These are phyloP conservation scores for Termitomyces sp. DNA, from an alignment of 768 basidiomycete genomes.

Conservation along the genomic window DNA sequence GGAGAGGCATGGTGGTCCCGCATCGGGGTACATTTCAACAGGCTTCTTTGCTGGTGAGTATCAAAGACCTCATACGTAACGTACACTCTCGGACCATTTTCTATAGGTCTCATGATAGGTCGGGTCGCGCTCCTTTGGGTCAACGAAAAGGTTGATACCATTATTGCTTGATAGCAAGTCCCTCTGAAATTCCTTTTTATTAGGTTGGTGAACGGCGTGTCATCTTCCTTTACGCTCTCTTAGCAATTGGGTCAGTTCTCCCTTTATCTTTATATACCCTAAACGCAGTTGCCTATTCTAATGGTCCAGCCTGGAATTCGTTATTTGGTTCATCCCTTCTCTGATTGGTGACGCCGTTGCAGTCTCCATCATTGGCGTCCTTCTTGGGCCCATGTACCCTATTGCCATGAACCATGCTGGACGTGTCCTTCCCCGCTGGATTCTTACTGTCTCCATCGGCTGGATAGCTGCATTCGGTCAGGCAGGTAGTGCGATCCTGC, in stretches of 20 bases:
- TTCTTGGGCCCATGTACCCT: conserved; percentile 76
- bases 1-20: conserved; percentile 30
- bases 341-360: conserved; percentile 61
- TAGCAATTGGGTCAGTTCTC: conserved; percentile 41
- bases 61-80: neutral
- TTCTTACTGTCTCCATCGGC: conserved; percentile 60
- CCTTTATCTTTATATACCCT: neutral
- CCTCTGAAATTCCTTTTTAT: neutral
- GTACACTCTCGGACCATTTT: neutral
- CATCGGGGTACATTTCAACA: conserved; percentile 24
- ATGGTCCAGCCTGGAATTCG: conserved; percentile 47
- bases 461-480: conserved; percentile 70
- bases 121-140: conserved; percentile 51
- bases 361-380: conserved; percentile 57
- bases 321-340: conserved; percentile 67
- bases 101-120: conserved; percentile 50
- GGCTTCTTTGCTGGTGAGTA: conserved; percentile 22
- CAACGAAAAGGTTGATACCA: conserved; percentile 37
- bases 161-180: neutral
- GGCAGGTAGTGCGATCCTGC: conserved; percentile 66
- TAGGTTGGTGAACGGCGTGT: conserved; percentile 52
- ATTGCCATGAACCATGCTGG: conserved; percentile 69
- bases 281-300: neutral
- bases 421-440: conserved; percentile 63
- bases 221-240: conserved; percentile 44